Percentiles rank a stretch among this genome's conserved stretches.
phyloP scores from a whole-genome alignment of 306 rosid genomes.

The Pyrus bretschneideri region DNA sequence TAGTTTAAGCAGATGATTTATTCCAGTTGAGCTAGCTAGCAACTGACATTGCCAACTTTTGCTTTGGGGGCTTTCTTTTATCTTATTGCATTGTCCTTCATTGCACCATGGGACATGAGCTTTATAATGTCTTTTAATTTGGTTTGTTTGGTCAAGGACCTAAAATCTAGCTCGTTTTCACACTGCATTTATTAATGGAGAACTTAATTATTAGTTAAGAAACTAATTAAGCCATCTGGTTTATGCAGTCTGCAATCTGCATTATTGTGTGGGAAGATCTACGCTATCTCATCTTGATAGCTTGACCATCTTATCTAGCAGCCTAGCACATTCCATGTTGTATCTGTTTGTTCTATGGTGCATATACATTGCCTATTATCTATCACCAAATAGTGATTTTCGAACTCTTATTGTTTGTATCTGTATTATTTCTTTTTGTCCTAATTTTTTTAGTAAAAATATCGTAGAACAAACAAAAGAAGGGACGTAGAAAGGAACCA shows the following conservation, averaged over 20 bases:
- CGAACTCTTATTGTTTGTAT: too few species aligned
- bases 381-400: too few species aligned
- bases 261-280: constrained; percentile 23
- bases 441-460: too few species aligned
- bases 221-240: constrained; percentile 28
- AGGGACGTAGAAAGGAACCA: too few species aligned
- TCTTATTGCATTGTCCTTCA: constrained; percentile 53
- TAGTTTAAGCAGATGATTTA: constrained; percentile 32
- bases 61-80: constrained; percentile 27
- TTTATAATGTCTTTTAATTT: constrained; percentile 35
- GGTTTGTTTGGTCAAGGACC: constrained; percentile 53
- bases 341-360: background rate
- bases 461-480: too few species aligned
- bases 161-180: constrained; percentile 42
- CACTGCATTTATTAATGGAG: background rate
- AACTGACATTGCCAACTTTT: constrained; percentile 79
- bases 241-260: constrained; percentile 24
- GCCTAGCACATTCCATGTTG: background rate
- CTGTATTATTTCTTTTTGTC: accelerated
- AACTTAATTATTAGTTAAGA: background rate
- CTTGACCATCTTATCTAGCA: constrained; percentile 33
- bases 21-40: constrained; percentile 46
- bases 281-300: constrained; percentile 17
- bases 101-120: constrained; percentile 48
- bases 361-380: background rate